Conservation (phyloP, 768 basidiomycete species). For the Suillus bovinus region DNA sequence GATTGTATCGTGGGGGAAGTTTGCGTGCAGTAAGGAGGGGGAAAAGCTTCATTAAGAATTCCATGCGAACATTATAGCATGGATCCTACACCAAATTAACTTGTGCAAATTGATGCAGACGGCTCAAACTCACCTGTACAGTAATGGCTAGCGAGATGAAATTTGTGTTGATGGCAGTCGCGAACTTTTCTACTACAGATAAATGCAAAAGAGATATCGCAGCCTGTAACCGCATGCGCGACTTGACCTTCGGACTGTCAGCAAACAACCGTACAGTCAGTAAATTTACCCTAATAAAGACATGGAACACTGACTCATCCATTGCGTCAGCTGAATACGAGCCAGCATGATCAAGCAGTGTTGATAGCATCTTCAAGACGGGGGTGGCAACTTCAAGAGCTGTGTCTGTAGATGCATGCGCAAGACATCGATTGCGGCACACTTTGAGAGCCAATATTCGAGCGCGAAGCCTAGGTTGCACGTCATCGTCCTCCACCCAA, state of each 20-base stretch:
- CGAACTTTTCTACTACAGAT: slow-evolving; percentile 56
- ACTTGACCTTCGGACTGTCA: slow-evolving; percentile 58
- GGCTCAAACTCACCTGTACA: slow-evolving; percentile 63
- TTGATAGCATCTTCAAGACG: slow-evolving; percentile 72
- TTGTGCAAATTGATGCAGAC: background rate
- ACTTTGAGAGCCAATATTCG: slow-evolving; percentile 81
- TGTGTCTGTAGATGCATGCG: slow-evolving; percentile 56
- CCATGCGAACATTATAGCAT: slow-evolving; percentile 81
- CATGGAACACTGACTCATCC: slow-evolving; percentile 45
- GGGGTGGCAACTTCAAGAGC: slow-evolving; percentile 72
- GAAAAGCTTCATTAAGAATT: slow-evolving; percentile 76
- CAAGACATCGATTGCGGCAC: slow-evolving; percentile 76
- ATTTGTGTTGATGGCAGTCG: slow-evolving; percentile 52
- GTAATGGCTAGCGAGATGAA: slow-evolving; percentile 73
- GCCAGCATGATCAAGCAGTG: slow-evolving; percentile 70
- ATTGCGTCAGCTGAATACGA: slow-evolving; percentile 54
- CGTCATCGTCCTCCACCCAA: slow-evolving; percentile 72
- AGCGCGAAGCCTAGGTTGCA: slow-evolving; percentile 59
- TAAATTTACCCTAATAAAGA: background rate
- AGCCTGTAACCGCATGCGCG: slow-evolving; percentile 83
- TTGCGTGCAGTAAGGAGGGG: slow-evolving; percentile 61
- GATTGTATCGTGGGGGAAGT: slow-evolving; percentile 71
- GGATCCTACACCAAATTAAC: slow-evolving; percentile 59
- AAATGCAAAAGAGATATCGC: slow-evolving; percentile 81
- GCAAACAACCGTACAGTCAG: slow-evolving; percentile 15